Base-by-base conservation (phyloP, 306 rosid species). In the Casuarina glauca region DNA sequence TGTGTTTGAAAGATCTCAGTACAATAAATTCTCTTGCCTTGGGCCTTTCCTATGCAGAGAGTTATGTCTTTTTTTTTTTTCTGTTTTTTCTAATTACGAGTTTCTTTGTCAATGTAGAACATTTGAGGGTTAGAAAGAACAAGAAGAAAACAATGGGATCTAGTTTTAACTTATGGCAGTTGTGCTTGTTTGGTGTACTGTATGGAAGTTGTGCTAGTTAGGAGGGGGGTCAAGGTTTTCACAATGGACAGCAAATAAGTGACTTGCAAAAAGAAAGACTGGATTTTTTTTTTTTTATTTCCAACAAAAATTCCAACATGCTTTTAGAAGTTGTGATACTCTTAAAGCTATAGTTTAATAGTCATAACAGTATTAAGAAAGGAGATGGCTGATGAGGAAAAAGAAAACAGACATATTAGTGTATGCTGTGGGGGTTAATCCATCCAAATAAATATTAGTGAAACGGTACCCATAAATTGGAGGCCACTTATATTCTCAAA, bases 1-100 rank as follows among this genome's bases (percentile, higher is more conserved):
- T 42, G 71, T 69, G 11, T 43, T 72, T 72, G 70, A 61, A 15
- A 17, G 51, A 67, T 61, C 43, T 76, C 17, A 6, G 26, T 72
- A 15, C 74, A 64, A 35, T 20, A 51, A 41, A 1, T 10, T 55
- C 26, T 45, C 9, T 41, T 6, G 16, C 13, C 74, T 52, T 15
- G 16, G 36, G 43, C 26, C 32, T 26, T 8, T 43, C 49, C 70
- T 41, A 6, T 17, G 8, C 1, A 74, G 60, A 51, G 53, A 44
- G 20, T 42, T 45, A 41, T 12, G 9, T 20, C 8, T 15, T 57
- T n/a, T 58, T 43, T 44, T 6, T 32, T n/a, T n/a, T n/a, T n/a
- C n/a, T n/a, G n/a, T n/a, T n/a, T n/a, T n/a, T n/a, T n/a, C n/a
- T n/a, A n/a, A n/a, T n/a, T n/a, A n/a, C n/a, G n/a, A n/a, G n/a